These are phyloP conservation scores for Grammothele lineata DNA, from an alignment of 768 basidiomycete genomes.

Conservation along the genomic window DNA sequence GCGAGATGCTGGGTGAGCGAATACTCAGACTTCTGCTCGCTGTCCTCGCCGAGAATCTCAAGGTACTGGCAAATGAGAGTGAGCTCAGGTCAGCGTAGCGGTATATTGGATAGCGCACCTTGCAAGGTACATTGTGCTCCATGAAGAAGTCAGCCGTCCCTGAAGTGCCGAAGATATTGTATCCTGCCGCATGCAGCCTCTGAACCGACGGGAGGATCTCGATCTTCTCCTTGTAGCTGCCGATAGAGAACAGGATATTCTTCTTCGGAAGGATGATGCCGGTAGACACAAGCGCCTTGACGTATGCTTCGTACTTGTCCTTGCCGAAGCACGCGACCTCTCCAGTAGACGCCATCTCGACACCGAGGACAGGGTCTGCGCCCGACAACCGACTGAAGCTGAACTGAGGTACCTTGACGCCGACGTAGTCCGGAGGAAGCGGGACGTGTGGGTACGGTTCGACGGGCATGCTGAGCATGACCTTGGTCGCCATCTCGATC, in stretches of 20 bases:
- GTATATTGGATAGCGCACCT: slow-evolving; percentile 42
- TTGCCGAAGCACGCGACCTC: slow-evolving; percentile 98
- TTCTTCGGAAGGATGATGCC: slow-evolving; percentile 95
- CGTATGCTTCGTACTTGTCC: slow-evolving; percentile 97
- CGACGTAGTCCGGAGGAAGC: slow-evolving; percentile 91
- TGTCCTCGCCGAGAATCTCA: slow-evolving; percentile 78
- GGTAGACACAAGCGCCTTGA: slow-evolving; percentile 95
- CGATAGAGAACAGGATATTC: slow-evolving; percentile 95
- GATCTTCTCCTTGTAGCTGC: slow-evolving; percentile 95
- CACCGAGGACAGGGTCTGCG: slow-evolving; percentile 95
- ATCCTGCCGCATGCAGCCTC: slow-evolving; percentile 90
- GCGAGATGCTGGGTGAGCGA: slow-evolving; percentile 95
- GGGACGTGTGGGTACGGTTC: slow-evolving; percentile 87
- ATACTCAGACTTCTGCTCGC: slow-evolving; percentile 92
- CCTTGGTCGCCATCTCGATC: slow-evolving; percentile 98
- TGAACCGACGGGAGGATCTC: slow-evolving; percentile 94
- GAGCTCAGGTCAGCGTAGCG: neutral
- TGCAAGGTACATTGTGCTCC: slow-evolving; percentile 95
- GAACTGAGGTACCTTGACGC: slow-evolving; percentile 99
- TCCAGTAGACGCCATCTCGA: slow-evolving; percentile 99
- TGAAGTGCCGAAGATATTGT: slow-evolving; percentile 94
- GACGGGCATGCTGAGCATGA: slow-evolving; percentile 90
- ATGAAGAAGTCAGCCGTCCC: slow-evolving; percentile 97
- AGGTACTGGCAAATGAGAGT: slow-evolving; percentile 57
- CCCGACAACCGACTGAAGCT: slow-evolving; percentile 95